A percentile compares a stretch with the other conserved stretches of the same genome.
These are phyloP conservation scores for Abelmoschus esculentus DNA, from an alignment of 345 rosid species.

Conservation along the genomic window DNA sequence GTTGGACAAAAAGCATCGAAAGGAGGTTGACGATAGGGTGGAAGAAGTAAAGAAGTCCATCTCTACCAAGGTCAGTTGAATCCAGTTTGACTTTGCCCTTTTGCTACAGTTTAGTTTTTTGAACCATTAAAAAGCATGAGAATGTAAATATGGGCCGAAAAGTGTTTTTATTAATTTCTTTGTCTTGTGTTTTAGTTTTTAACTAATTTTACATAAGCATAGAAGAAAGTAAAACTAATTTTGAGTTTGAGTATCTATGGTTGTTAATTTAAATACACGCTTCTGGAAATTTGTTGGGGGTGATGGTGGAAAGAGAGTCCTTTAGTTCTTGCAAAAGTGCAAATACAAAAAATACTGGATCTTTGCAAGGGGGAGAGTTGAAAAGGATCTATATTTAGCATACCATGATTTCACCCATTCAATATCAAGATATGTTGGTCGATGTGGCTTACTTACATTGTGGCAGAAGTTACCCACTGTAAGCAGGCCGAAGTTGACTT, in stretches of 20 bases:
- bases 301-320: background rate
- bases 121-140: background rate
- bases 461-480: constrained; percentile 98
- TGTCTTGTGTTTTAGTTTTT: background rate
- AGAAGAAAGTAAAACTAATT: background rate
- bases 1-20: constrained; percentile 66
- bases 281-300: background rate
- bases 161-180: background rate
- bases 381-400: constrained; percentile 7
- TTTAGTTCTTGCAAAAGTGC: constrained; percentile 4
- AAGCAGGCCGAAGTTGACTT: constrained; percentile 83
- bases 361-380: background rate
- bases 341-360: background rate
- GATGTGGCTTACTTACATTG: constrained; percentile 96
- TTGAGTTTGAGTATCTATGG: background rate
- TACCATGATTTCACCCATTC: constrained; percentile 4
- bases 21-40: constrained; percentile 69
- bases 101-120: background rate
- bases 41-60: constrained; percentile 84
- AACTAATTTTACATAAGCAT: background rate
- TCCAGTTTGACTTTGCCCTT: constrained; percentile 22
- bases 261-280: background rate
- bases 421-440: constrained; percentile 48
- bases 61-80: constrained; percentile 79
- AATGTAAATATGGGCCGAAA: background rate